Evolutionary conservation across 345 rosid genomes (phyloP).

Genomic region (Nasturtium officinale): DNA sequence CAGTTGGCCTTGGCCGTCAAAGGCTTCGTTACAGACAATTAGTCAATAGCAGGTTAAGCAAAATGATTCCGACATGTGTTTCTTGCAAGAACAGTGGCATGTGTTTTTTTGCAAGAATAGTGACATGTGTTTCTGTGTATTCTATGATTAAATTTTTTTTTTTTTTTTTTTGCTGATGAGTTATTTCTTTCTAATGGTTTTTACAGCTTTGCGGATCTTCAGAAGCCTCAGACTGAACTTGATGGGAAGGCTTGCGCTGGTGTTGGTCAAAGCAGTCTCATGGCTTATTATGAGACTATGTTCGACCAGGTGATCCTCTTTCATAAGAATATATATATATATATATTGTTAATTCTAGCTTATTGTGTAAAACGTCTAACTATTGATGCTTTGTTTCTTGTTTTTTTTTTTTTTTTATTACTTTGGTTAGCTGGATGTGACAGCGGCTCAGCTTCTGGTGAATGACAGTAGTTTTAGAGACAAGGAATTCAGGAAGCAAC

Average conservation of each 20-base stretch:
- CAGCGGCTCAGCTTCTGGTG: conserved; percentile 95
- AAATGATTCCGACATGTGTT: neutral
- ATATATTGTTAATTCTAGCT: neutral
- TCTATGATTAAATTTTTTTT: neutral
- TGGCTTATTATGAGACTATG: conserved; percentile 93
- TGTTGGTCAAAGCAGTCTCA: conserved; percentile 95
- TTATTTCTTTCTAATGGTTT: conserved; percentile 22
- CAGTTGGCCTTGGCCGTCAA: conserved; percentile 97
- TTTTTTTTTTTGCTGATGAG: conserved; percentile 4
- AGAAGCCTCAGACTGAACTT: conserved; percentile 85
- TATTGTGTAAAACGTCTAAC: neutral
- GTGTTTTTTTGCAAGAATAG: neutral
- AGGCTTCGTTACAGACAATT: conserved; percentile 85
- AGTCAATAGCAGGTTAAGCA: conserved; percentile 85
- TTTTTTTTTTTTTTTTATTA: neutral
- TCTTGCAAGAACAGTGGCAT: neutral
- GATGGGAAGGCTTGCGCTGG: conserved; percentile 99
- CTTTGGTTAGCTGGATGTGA: conserved; percentile 79
- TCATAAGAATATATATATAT: neutral
- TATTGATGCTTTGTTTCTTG: conserved; percentile 16
- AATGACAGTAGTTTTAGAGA: conserved; percentile 88
- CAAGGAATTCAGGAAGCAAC: conserved; percentile 80
- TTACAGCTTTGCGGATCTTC: conserved; percentile 92
- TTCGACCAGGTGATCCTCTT: conserved; percentile 63
- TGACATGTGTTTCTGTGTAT: neutral